Conservation (phyloP, 257 asterid species). For the Ajuga chamaepitys region DNA sequence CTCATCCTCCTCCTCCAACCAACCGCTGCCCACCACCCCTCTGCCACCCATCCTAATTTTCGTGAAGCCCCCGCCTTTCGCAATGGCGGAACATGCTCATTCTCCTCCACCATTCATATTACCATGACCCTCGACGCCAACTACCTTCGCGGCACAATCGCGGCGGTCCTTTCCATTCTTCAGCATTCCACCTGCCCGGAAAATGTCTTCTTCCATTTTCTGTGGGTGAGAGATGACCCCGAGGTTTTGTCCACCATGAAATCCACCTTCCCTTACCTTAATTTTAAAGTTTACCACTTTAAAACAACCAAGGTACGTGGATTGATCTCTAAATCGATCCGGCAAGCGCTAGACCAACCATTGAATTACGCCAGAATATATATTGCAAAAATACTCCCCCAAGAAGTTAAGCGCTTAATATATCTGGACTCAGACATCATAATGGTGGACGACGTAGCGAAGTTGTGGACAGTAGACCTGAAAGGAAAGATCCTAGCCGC, state of each 20-base stretch:
- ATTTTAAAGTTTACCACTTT: conserved; percentile 26
- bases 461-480: conserved; percentile 27
- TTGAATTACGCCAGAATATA: conserved; percentile 30
- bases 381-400: conserved; percentile 15
- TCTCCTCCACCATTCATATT: conserved; percentile 19
- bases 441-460: conserved; percentile 26
- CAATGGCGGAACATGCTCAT: conserved; percentile 37
- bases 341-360: conserved; percentile 38
- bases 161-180: conserved; percentile 34
- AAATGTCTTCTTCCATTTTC: conserved; percentile 32
- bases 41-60: conserved; percentile 37
- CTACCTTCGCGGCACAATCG: conserved; percentile 38
- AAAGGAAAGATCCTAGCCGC: conserved; percentile 22
- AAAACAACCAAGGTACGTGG: conserved; percentile 20
- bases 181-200: conserved; percentile 44
- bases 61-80: conserved; percentile 60
- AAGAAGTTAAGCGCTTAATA: conserved; percentile 20
- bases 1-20: conserved; percentile 13
- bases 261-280: conserved; percentile 40
- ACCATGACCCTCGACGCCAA: conserved; percentile 31
- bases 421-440: conserved; percentile 34
- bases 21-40: background rate
- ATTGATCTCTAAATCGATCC: conserved; percentile 30
- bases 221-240: conserved; percentile 17
- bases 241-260: conserved; percentile 15